Base-by-base conservation (phyloP, 2,329 filamentous ascomycete genomes). In the Xylaria sp. region DNA sequence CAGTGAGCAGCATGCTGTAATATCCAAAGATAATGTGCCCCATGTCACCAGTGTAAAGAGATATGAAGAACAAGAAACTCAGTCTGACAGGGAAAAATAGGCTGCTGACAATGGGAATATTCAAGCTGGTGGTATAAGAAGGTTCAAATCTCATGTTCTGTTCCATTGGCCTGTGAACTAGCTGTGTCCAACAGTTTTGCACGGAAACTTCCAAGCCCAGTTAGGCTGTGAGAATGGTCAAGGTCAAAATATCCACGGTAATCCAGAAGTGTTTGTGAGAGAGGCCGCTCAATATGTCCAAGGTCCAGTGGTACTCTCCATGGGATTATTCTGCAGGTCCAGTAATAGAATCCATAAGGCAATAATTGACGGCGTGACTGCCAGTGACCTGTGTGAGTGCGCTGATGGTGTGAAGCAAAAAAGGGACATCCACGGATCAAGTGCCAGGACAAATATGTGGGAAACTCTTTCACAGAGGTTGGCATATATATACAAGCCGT, bases 401-500 rank as follows among this genome's bases (percentile, higher is more conserved):
- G 62, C 65, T 63, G 44, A 23, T 63, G 32, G 32, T 41, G 48
- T 25, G 46, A 60, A 52, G 54, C 52, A 56, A 51, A 52, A 28
- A 64, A 34, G n/a, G 28, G 54, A 70, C 70, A 72, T 75, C 74
- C 74, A 75, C 69, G 72, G 73, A 65, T 61, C 66, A 71, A 68
- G 57, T 73, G 65, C 75, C 74, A 74, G 71, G 63, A 56, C 44
- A 73, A 67, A 63, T 46, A 73, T 61, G 72, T 77, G 73, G 58
- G 73, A 70, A 74, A 74, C 74, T 82, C 82, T 77, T 80, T 81
- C 79, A 79, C 81, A 74, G 79, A 79, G 77, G 76, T 81, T 83
- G 81, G 81, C 79, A 81, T 73, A 86, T 85, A 83, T 86, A 86
- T 84, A 86, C 82, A 82, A 82, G 82, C 80, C 78, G 70, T 69